phyloP scores from a whole-genome alignment of 768 basidiomycete species.

The Leccinellum luteum region DNA sequence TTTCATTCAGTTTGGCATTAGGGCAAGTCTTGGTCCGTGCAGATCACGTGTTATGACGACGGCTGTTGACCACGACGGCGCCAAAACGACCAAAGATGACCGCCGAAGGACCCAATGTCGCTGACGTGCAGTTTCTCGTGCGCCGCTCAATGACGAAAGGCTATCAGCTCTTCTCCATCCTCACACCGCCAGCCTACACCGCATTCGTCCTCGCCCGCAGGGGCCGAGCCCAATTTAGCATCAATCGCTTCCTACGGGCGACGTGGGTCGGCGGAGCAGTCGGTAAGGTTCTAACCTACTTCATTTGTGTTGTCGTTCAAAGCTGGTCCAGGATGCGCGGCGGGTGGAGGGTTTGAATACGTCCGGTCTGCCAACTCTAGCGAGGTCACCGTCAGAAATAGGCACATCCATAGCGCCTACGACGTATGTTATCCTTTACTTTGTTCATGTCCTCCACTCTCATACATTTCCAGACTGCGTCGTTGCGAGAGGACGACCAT shows the following conservation, averaged over 20 bases:
- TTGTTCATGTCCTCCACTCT: neutral
- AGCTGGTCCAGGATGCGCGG: conserved; percentile 32
- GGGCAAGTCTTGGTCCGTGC: conserved; percentile 34
- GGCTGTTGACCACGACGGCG: conserved; percentile 7
- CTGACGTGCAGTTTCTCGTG: conserved; percentile 65
- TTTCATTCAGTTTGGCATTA: conserved; percentile 11
- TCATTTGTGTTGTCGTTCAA: neutral
- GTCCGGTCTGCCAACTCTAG: conserved; percentile 54
- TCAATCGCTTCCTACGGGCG: conserved; percentile 65
- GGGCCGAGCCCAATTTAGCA: conserved; percentile 51
- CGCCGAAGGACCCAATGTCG: conserved; percentile 33
- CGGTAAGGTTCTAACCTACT: conserved; percentile 32
- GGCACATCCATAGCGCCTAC: conserved; percentile 53
- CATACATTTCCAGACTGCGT: conserved; percentile 43
- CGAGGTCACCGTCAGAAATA: conserved; percentile 45
- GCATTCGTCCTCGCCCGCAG: conserved; percentile 51
- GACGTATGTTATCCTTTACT: conserved; percentile 43
- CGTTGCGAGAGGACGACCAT: conserved; percentile 68
- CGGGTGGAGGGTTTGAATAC: conserved; percentile 59
- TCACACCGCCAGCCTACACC: conserved; percentile 61
- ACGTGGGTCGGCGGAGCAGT: conserved; percentile 68
- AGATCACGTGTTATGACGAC: conserved; percentile 21
- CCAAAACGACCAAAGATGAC: conserved; percentile 14
- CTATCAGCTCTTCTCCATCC: conserved; percentile 62
- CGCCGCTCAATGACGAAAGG: conserved; percentile 64